A percentile compares a stretch with the other conserved stretches of the same genome.
These are phyloP conservation scores for Casuarina glauca DNA, from an alignment of 306 rosid genomes.

Conservation along the genomic window DNA sequence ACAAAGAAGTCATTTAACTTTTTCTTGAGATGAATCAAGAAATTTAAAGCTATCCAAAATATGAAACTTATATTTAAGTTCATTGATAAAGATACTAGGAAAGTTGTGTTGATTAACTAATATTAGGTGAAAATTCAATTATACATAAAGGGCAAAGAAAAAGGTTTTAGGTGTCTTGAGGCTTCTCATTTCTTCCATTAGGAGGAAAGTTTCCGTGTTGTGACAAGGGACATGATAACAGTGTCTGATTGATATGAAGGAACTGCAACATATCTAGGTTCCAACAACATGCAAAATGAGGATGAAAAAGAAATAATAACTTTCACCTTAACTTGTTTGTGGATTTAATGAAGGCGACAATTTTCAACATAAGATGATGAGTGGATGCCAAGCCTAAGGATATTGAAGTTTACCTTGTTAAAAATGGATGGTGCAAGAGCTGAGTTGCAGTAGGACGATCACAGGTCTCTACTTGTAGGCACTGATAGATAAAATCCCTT, in stretches of 20 bases:
- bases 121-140: no score
- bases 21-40: neutral
- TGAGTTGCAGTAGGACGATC: slow-evolving; percentile 69
- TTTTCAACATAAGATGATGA: slow-evolving; percentile 18
- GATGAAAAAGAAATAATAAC: slow-evolving; percentile 9
- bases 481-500: slow-evolving; percentile 60
- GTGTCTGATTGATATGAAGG: neutral
- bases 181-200: neutral
- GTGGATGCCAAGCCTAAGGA: slow-evolving; percentile 51
- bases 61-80: neutral
- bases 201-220: neutral
- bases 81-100: neutral
- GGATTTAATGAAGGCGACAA: slow-evolving; percentile 12
- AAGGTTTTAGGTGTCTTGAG: neutral
- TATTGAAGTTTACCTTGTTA: slow-evolving; percentile 25
- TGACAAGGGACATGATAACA: neutral
- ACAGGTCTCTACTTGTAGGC: slow-evolving; percentile 67
- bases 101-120: neutral
- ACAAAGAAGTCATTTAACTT: neutral
- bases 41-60: neutral
- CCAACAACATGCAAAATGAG: neutral
- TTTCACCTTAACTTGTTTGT: slow-evolving; percentile 40
- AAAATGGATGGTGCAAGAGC: slow-evolving; percentile 75
- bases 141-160: no score
- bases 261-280: neutral